Percentiles rank a stretch among this genome's conserved stretches.
Evolutionary conservation across 305 asterid genomes (phyloP).

Genomic region (Salvia sclarea): DNA sequence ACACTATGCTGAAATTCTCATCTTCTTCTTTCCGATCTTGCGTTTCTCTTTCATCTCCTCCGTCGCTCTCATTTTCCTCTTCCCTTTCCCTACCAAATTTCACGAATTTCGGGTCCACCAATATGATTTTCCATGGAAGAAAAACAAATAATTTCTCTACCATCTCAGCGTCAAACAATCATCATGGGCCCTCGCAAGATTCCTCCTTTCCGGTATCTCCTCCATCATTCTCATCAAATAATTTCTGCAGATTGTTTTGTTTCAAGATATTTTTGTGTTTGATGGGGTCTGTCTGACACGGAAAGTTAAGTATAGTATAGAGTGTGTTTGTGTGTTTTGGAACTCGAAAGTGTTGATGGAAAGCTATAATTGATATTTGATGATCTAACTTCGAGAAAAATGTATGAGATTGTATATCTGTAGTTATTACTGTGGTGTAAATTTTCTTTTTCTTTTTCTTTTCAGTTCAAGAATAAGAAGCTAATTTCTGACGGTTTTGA

Average conservation of each 20-base stretch:
- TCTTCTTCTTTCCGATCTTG: constrained; percentile 35
- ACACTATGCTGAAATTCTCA: constrained; percentile 32
- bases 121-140: constrained; percentile 22
- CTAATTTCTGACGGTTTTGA: background rate
- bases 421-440: background rate
- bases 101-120: constrained; percentile 30
- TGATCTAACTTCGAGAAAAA: background rate
- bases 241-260: background rate
- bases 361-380: background rate
- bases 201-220: constrained; percentile 48
- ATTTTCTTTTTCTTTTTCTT: background rate
- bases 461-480: background rate
- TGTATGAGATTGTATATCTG: background rate
- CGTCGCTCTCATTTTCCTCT: constrained; percentile 29
- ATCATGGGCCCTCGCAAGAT: constrained; percentile 31
- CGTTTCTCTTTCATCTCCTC: constrained; percentile 23
- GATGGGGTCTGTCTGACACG: no score
- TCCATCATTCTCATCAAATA: background rate
- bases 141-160: constrained; percentile 39
- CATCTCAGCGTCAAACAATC: constrained; percentile 45
- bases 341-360: background rate
- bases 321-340: background rate
- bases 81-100: constrained; percentile 35
- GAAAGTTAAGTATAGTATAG: background rate
- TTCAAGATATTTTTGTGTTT: background rate